Evolutionary conservation across 2,329 filamentous ascomycete species (phyloP).

Genomic region (Hypoxylon sp.): DNA sequence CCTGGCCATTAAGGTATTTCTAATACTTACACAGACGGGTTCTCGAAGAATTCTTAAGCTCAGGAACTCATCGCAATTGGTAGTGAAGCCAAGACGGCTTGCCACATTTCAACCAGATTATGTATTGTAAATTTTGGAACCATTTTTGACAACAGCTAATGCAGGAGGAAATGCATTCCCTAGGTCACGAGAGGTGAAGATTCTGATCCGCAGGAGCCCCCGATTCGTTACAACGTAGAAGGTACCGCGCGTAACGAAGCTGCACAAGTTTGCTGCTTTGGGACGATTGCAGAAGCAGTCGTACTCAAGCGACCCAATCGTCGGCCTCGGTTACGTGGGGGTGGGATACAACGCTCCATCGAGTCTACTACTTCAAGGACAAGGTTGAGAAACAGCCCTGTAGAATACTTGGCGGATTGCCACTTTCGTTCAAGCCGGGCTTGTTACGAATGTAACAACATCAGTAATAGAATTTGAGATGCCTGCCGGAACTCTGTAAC

Average conservation of each 20-base stretch:
- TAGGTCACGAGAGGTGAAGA: slow-evolving; percentile 45
- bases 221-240: slow-evolving; percentile 40
- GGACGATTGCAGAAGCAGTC: slow-evolving; percentile 39
- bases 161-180: slow-evolving; percentile 44
- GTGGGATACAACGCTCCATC: slow-evolving; percentile 38
- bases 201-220: slow-evolving; percentile 36
- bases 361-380: slow-evolving; percentile 28
- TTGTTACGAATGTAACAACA: slow-evolving; percentile 41
- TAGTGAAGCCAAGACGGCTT: slow-evolving; percentile 46
- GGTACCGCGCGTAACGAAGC: slow-evolving; percentile 38
- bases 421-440: slow-evolving; percentile 35
- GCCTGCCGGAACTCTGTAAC: slow-evolving; percentile 28
- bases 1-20: slow-evolving; percentile 37
- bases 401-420: slow-evolving; percentile 38
- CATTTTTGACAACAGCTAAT: slow-evolving; percentile 40
- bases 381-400: slow-evolving; percentile 41
- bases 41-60: slow-evolving; percentile 17
- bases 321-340: slow-evolving; percentile 36
- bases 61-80: slow-evolving; percentile 15
- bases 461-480: slow-evolving; percentile 30
- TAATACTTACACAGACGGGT: slow-evolving; percentile 27
- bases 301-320: slow-evolving; percentile 39
- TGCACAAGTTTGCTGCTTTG: slow-evolving; percentile 43
- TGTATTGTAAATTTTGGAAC: slow-evolving; percentile 29
- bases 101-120: slow-evolving; percentile 44